Percentiles rank a stretch among this genome's conserved stretches.
These are phyloP conservation scores for Climacium dendroides DNA, from an alignment of 225 moss, liverwort and hornwort genomes.

Conservation along the genomic window DNA sequence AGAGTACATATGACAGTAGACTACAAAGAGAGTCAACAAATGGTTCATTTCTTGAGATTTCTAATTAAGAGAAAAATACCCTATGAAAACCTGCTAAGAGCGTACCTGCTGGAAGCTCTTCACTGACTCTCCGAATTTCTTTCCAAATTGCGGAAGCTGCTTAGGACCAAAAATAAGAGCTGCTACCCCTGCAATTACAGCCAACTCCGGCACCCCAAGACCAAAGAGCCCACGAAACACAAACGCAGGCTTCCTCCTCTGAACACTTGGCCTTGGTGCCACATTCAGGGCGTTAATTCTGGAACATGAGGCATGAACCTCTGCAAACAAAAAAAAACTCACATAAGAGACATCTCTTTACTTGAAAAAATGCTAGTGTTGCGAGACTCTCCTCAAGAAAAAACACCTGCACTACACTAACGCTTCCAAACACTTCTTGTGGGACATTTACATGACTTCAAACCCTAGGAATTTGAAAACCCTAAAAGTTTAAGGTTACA, in stretches of 20 bases:
- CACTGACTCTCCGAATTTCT: slow-evolving; percentile 70
- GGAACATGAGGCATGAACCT: slow-evolving; percentile 16
- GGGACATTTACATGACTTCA: background rate
- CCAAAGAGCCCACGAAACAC: slow-evolving; percentile 59
- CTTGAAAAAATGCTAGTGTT: background rate
- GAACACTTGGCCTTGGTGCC: background rate
- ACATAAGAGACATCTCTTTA: background rate
- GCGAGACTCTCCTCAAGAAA: background rate
- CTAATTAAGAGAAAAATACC: too few relatives aligned
- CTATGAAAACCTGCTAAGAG: too few relatives aligned
- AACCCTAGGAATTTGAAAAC: background rate
- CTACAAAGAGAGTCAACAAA: background rate
- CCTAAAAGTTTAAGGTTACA: too few relatives aligned
- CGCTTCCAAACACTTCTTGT: background rate
- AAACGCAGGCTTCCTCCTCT: slow-evolving; percentile 6
- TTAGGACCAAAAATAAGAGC: slow-evolving; percentile 77
- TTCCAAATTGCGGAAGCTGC: slow-evolving; percentile 80
- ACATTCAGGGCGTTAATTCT: background rate
- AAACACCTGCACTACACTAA: too few relatives aligned
- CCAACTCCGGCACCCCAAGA: slow-evolving; percentile 78
- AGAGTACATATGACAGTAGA: too few relatives aligned
- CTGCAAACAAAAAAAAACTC: background rate
- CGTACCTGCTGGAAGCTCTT: slow-evolving; percentile 83
- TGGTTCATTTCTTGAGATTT: too few relatives aligned
- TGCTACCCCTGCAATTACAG: slow-evolving; percentile 77